Base-by-base conservation (phyloP, 2,329 filamentous ascomycete species). In the Xylaria sp. region DNA sequence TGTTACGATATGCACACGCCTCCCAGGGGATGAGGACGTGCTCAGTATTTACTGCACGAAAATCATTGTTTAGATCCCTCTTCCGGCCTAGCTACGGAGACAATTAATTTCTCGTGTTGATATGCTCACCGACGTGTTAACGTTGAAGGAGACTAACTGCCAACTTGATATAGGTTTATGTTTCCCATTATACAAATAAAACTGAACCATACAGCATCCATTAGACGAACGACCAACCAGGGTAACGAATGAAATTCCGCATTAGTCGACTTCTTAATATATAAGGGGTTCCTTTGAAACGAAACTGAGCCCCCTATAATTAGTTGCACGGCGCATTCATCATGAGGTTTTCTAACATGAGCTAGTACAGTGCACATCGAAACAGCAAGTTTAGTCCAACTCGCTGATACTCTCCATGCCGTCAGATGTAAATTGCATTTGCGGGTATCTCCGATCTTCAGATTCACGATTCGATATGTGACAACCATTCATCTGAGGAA, bases 401-500 rank as follows among this genome's bases (percentile, higher is more conserved):
- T 44, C 16, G 18, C 18, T 59, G 10, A 68, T 35, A 23, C n/a
- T 6, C 5, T 40, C 42, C 47, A 35, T 29, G 18, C 53, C 12
- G 18, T 35, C 18, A 6, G n/a, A 63, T 57, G 47, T n/a, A 35
- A 25, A 10, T 29, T 53, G 66, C 50, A 59, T 48, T 35, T 63
- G 63, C 60, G 35, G 57, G 37, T 50, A 59, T 65, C 25, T 50
- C 23, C 21, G 58, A 60, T 68, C 37, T 50, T 23, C 3, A 35
- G 60, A 32, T 32, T 62, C 59, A 35, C 16, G 61, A 60, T 65
- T 51, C 5, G 25, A 51, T 50, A 68, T 62, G 53, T 63, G 61
- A 70, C 57, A 62, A 48, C 59, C 54, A 63, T 37, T 58, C 12
- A 37, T 54, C 5, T 8, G 32, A 63, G 53, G 2, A 55, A 35